Conservation (phyloP, 1,284 basidiomycete species). For the Phellopilus nigrolimitatus region DNA sequence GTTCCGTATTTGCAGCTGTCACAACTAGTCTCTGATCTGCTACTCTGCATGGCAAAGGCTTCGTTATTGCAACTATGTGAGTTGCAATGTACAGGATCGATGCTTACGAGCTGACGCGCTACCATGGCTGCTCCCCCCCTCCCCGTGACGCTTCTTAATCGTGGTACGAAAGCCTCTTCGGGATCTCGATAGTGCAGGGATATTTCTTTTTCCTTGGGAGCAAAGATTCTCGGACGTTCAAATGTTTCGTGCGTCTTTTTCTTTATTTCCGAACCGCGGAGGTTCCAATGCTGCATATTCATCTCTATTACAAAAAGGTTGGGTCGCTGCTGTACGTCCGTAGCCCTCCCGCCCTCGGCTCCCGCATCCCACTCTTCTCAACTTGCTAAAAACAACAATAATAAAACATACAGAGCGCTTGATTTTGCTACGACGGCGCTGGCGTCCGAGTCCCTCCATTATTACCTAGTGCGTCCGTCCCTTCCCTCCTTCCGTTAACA, state of each 20-base stretch:
- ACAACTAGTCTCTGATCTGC: not conserved
- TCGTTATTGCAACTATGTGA: constrained; percentile 11
- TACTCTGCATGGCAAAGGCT: not conserved
- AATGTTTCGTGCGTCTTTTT: constrained; percentile 6
- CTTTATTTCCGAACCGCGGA: not conserved
- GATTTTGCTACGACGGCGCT: constrained; percentile 8
- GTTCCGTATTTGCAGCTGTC: not conserved
- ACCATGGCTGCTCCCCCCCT: not conserved
- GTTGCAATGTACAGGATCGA: not conserved
- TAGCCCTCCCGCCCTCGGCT: not conserved
- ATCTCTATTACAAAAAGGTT: not conserved
- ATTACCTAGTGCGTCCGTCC: constrained; percentile 8
- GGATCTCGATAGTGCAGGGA: constrained; percentile 13
- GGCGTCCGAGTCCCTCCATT: constrained; percentile 4
- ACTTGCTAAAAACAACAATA: not conserved
- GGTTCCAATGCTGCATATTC: not conserved
- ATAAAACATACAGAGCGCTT: no score
- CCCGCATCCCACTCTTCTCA: no score
- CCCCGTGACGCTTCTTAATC: not conserved
- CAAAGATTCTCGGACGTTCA: constrained; percentile 8
- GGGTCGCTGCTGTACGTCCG: constrained; percentile 9
- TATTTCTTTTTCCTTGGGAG: constrained; percentile 12
- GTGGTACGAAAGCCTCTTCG: constrained; percentile 6
- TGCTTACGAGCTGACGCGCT: no score
- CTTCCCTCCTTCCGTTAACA: not conserved